Percentiles rank a stretch among this genome's conserved stretches.
These are phyloP conservation scores for Debaryomyces castellii DNA, from an alignment of 805 yeast genomes.

Conservation along the genomic window DNA sequence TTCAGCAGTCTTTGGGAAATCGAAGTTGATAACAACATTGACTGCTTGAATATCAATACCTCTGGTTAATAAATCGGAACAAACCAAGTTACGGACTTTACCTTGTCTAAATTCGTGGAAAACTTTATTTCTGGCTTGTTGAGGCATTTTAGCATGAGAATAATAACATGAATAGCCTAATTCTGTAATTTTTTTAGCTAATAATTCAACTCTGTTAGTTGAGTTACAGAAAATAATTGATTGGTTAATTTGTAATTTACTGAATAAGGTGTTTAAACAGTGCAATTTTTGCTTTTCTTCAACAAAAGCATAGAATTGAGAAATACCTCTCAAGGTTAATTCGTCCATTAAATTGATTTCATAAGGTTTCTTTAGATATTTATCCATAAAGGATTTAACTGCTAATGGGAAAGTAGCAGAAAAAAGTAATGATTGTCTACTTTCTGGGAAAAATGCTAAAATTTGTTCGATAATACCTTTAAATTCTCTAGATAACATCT, in stretches of 20 bases:
- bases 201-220: constrained; percentile 90
- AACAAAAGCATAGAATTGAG: constrained; percentile 97
- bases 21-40: constrained; percentile 95
- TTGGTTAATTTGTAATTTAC: constrained; percentile 93
- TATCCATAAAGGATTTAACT: constrained; percentile 89
- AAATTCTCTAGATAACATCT: constrained; percentile 90
- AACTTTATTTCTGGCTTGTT: constrained; percentile 93
- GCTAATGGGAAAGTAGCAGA: constrained; percentile 96
- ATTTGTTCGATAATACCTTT: constrained; percentile 84
- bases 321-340: constrained; percentile 90
- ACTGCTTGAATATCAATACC: constrained; percentile 99
- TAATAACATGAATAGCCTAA: constrained; percentile 95
- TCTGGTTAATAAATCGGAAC: constrained; percentile 94
- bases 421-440: constrained; percentile 77
- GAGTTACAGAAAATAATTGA: constrained; percentile 97
- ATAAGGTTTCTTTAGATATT: constrained; percentile 85
- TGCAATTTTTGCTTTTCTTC: constrained; percentile 96
- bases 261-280: constrained; percentile 91
- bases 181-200: constrained; percentile 95
- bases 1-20: constrained; percentile 97
- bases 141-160: constrained; percentile 97
- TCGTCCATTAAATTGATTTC: constrained; percentile 98
- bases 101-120: constrained; percentile 99
- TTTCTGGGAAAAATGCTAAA: constrained; percentile 69
- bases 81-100: constrained; percentile 92